Evolutionary conservation across 176 grass and related monocot genomes (phyloP).

Genomic region (Carex cristatella): DNA sequence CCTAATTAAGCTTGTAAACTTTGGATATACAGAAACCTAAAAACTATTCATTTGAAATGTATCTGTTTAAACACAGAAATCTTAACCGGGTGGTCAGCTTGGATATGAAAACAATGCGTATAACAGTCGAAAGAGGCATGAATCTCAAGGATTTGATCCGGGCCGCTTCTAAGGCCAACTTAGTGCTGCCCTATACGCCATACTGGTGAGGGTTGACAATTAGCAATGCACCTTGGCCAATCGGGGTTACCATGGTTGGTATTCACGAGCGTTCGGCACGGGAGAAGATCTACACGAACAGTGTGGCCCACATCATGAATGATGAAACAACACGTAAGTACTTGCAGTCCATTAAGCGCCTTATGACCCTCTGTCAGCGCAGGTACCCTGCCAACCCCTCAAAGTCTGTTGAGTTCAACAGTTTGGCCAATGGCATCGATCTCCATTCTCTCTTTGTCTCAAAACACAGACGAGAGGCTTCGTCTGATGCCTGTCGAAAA

Average conservation of each 20-base stretch:
- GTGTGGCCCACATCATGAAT: slow-evolving; percentile 91
- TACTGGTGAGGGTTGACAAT: slow-evolving; percentile 5
- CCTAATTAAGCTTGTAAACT: too few species aligned
- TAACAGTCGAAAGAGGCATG: too few species aligned
- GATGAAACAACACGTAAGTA: slow-evolving; percentile 93
- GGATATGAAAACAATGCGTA: too few species aligned
- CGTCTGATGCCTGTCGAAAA: slow-evolving; percentile 49
- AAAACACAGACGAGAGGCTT: slow-evolving; percentile 45
- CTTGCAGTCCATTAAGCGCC: slow-evolving; percentile 79
- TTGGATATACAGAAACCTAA: too few species aligned
- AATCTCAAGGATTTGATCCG: too few species aligned
- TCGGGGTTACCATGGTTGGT: slow-evolving; percentile 94
- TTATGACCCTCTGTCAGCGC: slow-evolving; percentile 78
- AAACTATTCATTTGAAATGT: too few species aligned
- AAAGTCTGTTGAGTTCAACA: slow-evolving; percentile 91
- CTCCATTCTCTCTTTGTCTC: slow-evolving; percentile 57
- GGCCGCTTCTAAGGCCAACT: too few species aligned
- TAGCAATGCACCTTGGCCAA: slow-evolving; percentile 89
- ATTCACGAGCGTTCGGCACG: slow-evolving; percentile 87
- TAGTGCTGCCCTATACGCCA: too few species aligned
- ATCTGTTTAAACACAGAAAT: too few species aligned
- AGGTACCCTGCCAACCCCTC: slow-evolving; percentile 68
- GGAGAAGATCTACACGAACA: slow-evolving; percentile 83
- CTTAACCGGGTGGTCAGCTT: too few species aligned
- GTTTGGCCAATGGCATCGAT: slow-evolving; percentile 86